phyloP scores from a whole-genome alignment of 2,329 filamentous ascomycete genomes.

The Paracoccidioides lutzii region DNA sequence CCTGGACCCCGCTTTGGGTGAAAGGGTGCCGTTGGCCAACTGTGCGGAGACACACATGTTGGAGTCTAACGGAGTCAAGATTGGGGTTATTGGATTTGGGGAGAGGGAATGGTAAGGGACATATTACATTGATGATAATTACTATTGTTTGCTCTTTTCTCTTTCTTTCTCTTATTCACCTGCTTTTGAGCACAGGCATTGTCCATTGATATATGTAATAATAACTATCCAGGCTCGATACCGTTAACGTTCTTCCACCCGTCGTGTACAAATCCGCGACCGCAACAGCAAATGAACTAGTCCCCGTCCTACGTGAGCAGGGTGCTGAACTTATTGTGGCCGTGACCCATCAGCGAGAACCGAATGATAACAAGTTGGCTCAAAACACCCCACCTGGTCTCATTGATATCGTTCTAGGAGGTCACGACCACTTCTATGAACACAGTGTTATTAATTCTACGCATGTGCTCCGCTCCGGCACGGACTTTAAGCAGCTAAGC shows the following conservation, averaged over 20 bases:
- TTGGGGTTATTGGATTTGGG: slow-evolving; percentile 73
- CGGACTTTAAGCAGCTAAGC: slow-evolving; percentile 84
- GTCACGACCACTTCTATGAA: slow-evolving; percentile 80
- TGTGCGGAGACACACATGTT: slow-evolving; percentile 64
- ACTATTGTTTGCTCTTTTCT: not conserved
- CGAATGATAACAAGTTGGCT: slow-evolving; percentile 79
- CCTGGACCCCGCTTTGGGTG: slow-evolving; percentile 67
- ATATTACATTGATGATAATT: not conserved
- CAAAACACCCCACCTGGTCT: slow-evolving; percentile 54
- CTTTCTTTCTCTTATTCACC: not conserved
- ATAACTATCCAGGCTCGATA: slow-evolving; percentile 47
- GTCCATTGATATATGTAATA: not conserved
- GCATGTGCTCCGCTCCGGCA: slow-evolving; percentile 75
- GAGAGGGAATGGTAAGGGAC: slow-evolving; percentile 60
- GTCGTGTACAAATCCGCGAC: slow-evolving; percentile 71
- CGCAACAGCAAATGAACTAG: slow-evolving; percentile 60
- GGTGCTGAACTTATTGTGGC: slow-evolving; percentile 75
- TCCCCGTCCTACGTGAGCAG: slow-evolving; percentile 57
- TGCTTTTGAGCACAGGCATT: not conserved
- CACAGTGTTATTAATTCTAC: slow-evolving; percentile 66
- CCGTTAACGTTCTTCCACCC: slow-evolving; percentile 74
- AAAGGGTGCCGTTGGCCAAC: slow-evolving; percentile 60
- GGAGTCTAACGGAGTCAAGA: slow-evolving; percentile 71
- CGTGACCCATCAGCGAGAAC: slow-evolving; percentile 73
- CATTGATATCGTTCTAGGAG: slow-evolving; percentile 75